These are phyloP conservation scores for Secale cereale DNA, from an alignment of 176 grass and related monocot species.

Conservation along the genomic window DNA sequence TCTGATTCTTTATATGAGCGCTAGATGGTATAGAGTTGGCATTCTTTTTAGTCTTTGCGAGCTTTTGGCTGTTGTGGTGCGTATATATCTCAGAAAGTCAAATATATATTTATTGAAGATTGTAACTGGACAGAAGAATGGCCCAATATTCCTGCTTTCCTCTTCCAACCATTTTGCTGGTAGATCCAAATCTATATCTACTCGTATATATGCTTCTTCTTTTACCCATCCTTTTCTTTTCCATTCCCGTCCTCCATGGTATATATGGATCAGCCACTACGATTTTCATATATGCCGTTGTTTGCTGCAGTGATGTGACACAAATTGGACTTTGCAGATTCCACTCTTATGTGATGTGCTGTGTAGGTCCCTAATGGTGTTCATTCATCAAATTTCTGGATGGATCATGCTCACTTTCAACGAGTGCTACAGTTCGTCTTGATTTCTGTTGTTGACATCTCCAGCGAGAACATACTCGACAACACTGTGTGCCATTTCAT, in stretches of 20 bases:
- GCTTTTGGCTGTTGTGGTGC: constrained; percentile 5
- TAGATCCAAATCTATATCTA: background rate
- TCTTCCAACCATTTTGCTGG: background rate
- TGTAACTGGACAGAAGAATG: constrained; percentile 9
- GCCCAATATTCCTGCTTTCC: background rate
- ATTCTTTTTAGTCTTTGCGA: background rate
- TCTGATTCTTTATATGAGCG: background rate
- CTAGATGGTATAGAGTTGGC: constrained; percentile 32
- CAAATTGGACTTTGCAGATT: background rate
- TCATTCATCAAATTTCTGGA: background rate
- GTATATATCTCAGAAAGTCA: background rate
- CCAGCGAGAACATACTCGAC: background rate
- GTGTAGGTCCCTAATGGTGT: background rate
- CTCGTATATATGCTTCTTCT: background rate
- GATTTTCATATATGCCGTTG: background rate
- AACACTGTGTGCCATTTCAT: background rate
- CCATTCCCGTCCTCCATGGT: background rate
- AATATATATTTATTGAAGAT: constrained; percentile 10
- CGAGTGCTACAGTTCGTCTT: background rate
- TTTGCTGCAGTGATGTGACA: background rate
- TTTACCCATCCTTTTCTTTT: background rate
- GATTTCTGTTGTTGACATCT: background rate
- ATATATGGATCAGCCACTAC: background rate
- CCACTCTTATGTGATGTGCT: background rate
- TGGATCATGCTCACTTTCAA: background rate